A percentile compares a stretch with the other conserved stretches of the same genome.
Conservation (phyloP, 2,329 filamentous ascomycete species). For the Botrytis paeoniae region DNA sequence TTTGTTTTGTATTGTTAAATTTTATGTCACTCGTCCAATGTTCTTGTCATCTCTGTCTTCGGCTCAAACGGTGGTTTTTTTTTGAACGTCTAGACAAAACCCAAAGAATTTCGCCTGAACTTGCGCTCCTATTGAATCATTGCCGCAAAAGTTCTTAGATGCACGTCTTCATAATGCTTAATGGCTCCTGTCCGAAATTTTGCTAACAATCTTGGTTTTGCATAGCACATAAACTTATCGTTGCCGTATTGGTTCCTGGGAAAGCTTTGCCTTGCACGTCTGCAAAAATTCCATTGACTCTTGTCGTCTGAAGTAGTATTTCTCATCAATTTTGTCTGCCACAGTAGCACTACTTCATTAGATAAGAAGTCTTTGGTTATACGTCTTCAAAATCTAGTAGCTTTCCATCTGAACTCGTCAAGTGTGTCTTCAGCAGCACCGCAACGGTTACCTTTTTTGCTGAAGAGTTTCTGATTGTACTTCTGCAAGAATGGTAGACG, state of each 20-base stretch:
- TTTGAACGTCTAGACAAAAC: background rate
- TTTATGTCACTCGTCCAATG: background rate
- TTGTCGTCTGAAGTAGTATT: background rate
- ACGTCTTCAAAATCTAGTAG: background rate
- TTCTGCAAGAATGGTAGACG: background rate
- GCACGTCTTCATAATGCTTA: background rate
- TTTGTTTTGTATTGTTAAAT: no score
- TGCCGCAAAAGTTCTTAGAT: background rate
- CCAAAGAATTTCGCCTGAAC: no score
- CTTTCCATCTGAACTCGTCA: background rate
- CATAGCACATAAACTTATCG: background rate
- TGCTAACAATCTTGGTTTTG: background rate
- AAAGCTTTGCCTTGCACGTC: background rate
- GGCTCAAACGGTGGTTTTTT: background rate
- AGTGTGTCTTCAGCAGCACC: background rate
- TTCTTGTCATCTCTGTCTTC: background rate
- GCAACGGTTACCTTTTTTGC: background rate
- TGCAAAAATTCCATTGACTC: background rate
- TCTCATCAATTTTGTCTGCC: background rate
- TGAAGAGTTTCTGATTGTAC: background rate
- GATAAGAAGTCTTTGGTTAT: background rate
- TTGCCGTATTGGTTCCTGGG: background rate
- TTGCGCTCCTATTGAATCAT: no score
- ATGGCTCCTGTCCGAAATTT: background rate
- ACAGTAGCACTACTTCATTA: background rate